Evolutionary conservation across 768 basidiomycete genomes (phyloP), one percentile per base, ranked within the genome.

Genomic region (Coprinopsis marcescibilis): DNA sequence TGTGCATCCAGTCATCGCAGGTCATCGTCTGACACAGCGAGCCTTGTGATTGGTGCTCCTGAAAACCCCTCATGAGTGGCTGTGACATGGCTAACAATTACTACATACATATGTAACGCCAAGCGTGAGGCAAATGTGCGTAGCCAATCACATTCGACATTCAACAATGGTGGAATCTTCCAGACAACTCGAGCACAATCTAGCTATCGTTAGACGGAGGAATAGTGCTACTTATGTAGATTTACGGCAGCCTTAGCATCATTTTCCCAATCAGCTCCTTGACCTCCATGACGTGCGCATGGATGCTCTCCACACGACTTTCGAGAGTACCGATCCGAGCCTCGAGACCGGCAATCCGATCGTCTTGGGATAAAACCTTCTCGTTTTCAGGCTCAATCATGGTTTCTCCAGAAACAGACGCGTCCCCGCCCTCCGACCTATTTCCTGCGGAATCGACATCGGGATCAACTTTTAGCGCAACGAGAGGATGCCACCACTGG

Each of bases 241-340:
- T n/a, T 32, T 8, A 8, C 8, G 8, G 8, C 8, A 8, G 34
- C 14, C 66, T 43, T 0, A 73, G 69, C 81, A 89, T 87, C 56
- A 90, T 87, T n/a, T 84, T 51, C 0, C 12, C 30, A 2, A 44
- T 14, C 43, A 44, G 17, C 15, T 33, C 43, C 43, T 44, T 44
- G n/a, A 44, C 12, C 43, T 33, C n/a, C 2, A 4, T 15, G 17
- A 44, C 27, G 24, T 44, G 13, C 15, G 26, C 19, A 17, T 44
- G 29, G 13, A 44, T 8, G 8, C 13, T n/a, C 10, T 44, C 29
- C 17, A 44, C 10, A 10, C 29, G 26, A 19, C 15, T 11, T 21
- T 44, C 43, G 12, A 44, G 27, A 17, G 26, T 30, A 26, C 4
- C 20, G 11, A 30, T 14, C 6, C 27, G 26, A 19, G 8, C 27